phyloP scores from a whole-genome alignment of 192 early-diverging fungal genomes.

The Coemansia sp. region DNA sequence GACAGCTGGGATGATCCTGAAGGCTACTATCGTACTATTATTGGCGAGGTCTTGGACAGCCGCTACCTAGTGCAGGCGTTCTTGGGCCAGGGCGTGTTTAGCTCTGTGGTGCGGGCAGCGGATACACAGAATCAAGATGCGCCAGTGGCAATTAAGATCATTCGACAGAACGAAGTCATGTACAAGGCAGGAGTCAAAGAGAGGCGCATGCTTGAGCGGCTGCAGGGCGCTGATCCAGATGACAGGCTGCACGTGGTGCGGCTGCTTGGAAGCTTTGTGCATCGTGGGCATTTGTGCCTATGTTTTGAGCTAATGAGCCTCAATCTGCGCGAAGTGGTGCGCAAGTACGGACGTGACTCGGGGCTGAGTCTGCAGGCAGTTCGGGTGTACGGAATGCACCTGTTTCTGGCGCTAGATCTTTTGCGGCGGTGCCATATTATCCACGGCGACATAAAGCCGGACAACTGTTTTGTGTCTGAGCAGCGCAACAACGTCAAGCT shows the following conservation, averaged over 20 bases:
- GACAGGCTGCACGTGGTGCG: constrained; percentile 88
- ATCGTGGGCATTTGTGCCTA: constrained; percentile 86
- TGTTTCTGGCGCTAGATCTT: constrained; percentile 80
- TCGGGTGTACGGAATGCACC: constrained; percentile 83
- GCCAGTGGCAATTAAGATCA: constrained; percentile 93
- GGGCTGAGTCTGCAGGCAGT: constrained; percentile 94
- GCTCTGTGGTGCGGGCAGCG: constrained; percentile 83
- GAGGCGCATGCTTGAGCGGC: constrained; percentile 81
- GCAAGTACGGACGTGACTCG: constrained; percentile 91
- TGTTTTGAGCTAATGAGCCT: constrained; percentile 92
- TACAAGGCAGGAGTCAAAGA: constrained; percentile 87
- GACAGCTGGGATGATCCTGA: constrained; percentile 98
- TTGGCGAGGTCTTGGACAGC: constrained; percentile 80
- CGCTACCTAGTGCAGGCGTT: constrained; percentile 85
- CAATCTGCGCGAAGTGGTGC: constrained; percentile 89
- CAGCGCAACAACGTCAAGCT: constrained; percentile 78
- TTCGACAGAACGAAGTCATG: constrained; percentile 94
- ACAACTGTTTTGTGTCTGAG: constrained; percentile 92
- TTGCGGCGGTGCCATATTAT: constrained; percentile 79
- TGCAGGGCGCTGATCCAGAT: constrained; percentile 79
- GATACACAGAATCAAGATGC: constrained; percentile 68
- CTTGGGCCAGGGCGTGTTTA: constrained; percentile 94
- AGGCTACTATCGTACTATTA: constrained; percentile 91
- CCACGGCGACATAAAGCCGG: constrained; percentile 98
- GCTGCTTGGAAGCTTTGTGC: constrained; percentile 81